A percentile compares a stretch with the other conserved stretches of the same genome.
Evolutionary conservation across 75 land plant genomes (phyloP).

Genomic region (Cunninghamia lanceolata): DNA sequence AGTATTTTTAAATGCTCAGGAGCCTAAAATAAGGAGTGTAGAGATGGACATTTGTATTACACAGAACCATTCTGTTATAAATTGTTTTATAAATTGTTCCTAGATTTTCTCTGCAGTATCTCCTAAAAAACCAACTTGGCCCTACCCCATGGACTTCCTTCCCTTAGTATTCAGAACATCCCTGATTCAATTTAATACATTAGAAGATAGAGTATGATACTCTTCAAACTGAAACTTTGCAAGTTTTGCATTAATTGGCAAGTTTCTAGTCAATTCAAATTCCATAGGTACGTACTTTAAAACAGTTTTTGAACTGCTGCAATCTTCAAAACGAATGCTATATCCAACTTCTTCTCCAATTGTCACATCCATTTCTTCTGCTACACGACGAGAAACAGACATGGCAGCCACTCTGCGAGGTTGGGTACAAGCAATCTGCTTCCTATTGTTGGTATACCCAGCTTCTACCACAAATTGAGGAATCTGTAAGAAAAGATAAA

Average conservation of each 20-base stretch:
- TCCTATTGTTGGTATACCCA: slow-evolving; percentile 34
- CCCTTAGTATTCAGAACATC: neutral
- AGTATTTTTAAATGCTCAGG: neutral
- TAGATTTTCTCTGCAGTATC: too few relatives aligned
- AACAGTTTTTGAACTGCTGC: slow-evolving; percentile 45
- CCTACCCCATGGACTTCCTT: too few relatives aligned
- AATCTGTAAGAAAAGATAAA: slow-evolving; percentile 25
- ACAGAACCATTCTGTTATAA: neutral
- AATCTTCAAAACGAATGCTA: slow-evolving; percentile 50
- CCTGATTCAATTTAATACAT: neutral
- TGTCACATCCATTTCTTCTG: slow-evolving; percentile 52
- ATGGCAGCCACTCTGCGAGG: slow-evolving; percentile 55
- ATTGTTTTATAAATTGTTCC: too few relatives aligned
- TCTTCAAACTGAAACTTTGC: neutral
- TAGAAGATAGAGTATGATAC: neutral
- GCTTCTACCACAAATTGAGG: slow-evolving; percentile 53
- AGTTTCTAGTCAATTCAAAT: neutral
- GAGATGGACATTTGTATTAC: neutral
- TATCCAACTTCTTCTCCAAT: slow-evolving; percentile 55
- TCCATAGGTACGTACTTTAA: slow-evolving; percentile 25
- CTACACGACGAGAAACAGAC: slow-evolving; percentile 50
- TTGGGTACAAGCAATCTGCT: slow-evolving; percentile 53
- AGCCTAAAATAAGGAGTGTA: neutral
- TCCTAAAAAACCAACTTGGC: neutral
- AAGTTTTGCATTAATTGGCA: neutral